Conservation (phyloP, 2,329 filamentous ascomycete species). For the Cercospora sojina region DNA sequence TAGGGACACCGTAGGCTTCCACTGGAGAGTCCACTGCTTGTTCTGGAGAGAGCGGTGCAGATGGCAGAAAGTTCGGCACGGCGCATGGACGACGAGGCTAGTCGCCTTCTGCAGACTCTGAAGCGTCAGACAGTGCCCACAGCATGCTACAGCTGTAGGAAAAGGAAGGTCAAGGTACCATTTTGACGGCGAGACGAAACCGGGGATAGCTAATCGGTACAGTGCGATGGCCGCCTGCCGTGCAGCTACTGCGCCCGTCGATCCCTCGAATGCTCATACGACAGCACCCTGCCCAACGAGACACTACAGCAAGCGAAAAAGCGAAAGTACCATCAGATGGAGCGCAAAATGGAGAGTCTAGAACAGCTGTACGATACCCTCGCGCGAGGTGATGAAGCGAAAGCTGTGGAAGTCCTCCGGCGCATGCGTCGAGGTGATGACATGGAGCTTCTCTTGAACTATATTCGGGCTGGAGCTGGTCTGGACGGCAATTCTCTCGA, state of each 20-base stretch:
- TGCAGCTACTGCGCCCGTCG: constrained; percentile 11
- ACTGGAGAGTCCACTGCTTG: neutral
- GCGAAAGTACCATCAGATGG: constrained; percentile 1
- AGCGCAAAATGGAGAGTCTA: neutral
- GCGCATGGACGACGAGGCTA: neutral
- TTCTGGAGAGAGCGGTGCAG: neutral
- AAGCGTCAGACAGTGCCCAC: constrained; percentile 11
- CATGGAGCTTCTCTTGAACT: constrained; percentile 1
- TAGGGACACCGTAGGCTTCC: neutral
- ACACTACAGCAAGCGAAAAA: constrained; percentile 11
- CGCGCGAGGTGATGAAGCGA: constrained; percentile 2
- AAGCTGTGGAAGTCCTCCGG: neutral
- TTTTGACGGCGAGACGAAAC: neutral
- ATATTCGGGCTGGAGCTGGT: neutral
- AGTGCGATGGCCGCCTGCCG: constrained; percentile 8
- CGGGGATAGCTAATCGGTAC: neutral
- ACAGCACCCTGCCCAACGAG: constrained; percentile 5
- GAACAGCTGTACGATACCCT: constrained; percentile 1
- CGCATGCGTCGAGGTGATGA: constrained; percentile 9
- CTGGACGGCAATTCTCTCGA: neutral
- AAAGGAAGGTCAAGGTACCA: constrained; percentile 9
- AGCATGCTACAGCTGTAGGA: constrained; percentile 8
- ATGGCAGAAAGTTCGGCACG: neutral
- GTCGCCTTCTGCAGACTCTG: constrained; percentile 10
- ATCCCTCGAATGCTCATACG: constrained; percentile 2